Evolutionary conservation across 305 asterid genomes (phyloP).

Genomic region (Fraxinus paxiana): DNA sequence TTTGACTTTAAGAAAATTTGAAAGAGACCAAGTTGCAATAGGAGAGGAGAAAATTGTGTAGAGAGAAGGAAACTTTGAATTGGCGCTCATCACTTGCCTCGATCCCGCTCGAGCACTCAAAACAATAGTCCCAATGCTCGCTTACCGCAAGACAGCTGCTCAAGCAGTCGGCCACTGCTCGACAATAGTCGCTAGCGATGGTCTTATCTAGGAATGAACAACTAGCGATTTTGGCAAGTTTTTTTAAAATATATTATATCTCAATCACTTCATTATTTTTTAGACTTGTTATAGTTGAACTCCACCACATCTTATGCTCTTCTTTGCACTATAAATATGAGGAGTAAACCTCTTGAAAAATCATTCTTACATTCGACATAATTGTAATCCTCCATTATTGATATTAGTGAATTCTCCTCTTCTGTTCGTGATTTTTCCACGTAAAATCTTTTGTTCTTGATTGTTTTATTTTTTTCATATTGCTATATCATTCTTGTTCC

Average conservation of each 20-base stretch:
- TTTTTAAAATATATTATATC: neutral
- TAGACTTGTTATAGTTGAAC: neutral
- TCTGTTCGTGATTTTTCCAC: neutral
- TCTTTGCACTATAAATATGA: neutral
- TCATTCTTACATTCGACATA: neutral
- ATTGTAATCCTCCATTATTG: neutral
- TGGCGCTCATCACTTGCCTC: neutral
- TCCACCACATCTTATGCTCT: neutral
- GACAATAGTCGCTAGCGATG: neutral
- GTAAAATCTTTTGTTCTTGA: neutral
- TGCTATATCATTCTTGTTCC: neutral
- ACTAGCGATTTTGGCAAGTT: neutral
- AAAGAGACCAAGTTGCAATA: neutral
- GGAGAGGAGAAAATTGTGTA: neutral
- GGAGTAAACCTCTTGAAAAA: neutral
- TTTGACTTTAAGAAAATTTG: neutral
- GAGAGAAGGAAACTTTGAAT: neutral
- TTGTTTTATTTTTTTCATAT: neutral
- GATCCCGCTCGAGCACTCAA: neutral
- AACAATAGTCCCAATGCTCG: neutral
- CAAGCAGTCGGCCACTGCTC: neutral
- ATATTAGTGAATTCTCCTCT: neutral
- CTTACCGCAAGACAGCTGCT: neutral
- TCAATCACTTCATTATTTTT: neutral
- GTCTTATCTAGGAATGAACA: neutral